Evolutionary conservation across 805 yeast species (phyloP).

Genomic region (Kregervanrija fluxuum): DNA sequence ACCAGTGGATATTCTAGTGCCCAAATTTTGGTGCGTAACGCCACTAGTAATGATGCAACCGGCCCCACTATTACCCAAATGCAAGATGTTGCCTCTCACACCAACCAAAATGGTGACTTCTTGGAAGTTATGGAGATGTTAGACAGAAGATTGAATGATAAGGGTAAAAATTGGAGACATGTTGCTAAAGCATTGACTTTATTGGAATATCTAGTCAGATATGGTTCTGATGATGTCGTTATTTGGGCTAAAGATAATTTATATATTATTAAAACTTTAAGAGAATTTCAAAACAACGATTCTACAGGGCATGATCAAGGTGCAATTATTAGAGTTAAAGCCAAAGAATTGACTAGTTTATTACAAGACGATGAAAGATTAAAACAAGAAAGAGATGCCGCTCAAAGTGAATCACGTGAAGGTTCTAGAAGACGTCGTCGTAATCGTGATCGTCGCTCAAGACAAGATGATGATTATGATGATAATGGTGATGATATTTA

Average conservation of each 20-base stretch:
- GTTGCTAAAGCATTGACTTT: slow-evolving; percentile 86
- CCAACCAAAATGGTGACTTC: slow-evolving; percentile 66
- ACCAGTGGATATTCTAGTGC: slow-evolving; percentile 83
- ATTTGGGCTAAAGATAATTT: slow-evolving; percentile 87
- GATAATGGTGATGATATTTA: slow-evolving; percentile 34
- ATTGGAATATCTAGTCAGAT: slow-evolving; percentile 79
- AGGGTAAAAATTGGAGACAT: slow-evolving; percentile 96
- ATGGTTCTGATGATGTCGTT: slow-evolving; percentile 84
- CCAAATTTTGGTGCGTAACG: slow-evolving; percentile 84
- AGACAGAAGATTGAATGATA: slow-evolving; percentile 86
- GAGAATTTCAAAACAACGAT: slow-evolving; percentile 82
- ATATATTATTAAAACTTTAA: slow-evolving; percentile 79
- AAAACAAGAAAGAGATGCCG: slow-evolving; percentile 52
- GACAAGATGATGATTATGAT: slow-evolving; percentile 22
- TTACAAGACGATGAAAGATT: slow-evolving; percentile 78
- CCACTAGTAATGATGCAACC: slow-evolving; percentile 80
- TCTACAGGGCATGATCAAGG: slow-evolving; percentile 82
- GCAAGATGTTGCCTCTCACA: slow-evolving; percentile 74
- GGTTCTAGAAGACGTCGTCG: slow-evolving; percentile 23
- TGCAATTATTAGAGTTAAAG: slow-evolving; percentile 78
- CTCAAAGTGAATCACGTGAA: slow-evolving; percentile 16
- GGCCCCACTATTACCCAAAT: slow-evolving; percentile 79
- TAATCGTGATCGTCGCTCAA: slow-evolving; percentile 24
- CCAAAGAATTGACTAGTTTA: slow-evolving; percentile 77
- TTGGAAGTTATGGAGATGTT: slow-evolving; percentile 91